phyloP scores from a whole-genome alignment of 2,329 filamentous ascomycete species.

The Colletotrichum viniferum region DNA sequence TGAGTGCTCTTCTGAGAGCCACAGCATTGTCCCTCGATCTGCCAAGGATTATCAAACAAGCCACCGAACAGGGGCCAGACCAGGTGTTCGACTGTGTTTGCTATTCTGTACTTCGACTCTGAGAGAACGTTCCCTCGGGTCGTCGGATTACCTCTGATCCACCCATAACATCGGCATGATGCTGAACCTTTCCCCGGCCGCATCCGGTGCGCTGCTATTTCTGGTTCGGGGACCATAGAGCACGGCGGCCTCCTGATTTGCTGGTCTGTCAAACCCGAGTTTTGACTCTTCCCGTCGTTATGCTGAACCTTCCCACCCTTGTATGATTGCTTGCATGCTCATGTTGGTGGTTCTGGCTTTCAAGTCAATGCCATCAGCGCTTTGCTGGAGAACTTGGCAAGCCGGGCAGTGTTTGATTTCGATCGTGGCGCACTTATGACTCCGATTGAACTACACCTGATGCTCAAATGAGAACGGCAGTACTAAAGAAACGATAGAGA shows the following conservation, averaged over 20 bases:
- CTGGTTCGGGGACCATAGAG: background rate
- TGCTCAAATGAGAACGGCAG: too few relatives aligned
- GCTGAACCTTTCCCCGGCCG: background rate
- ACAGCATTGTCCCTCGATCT: background rate
- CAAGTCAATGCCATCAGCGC: too few relatives aligned
- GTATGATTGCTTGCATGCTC: background rate
- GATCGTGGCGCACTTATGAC: too few relatives aligned
- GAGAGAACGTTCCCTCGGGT: background rate
- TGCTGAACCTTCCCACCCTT: background rate
- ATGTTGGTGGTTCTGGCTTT: background rate
- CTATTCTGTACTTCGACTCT: background rate
- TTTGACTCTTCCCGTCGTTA: background rate
- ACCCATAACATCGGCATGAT: background rate
- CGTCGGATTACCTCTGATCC: accelerated
- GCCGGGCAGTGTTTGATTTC: too few relatives aligned
- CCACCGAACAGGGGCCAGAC: background rate
- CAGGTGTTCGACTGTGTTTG: background rate
- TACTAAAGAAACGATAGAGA: too few relatives aligned
- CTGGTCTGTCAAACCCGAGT: background rate
- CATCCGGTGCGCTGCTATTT: background rate
- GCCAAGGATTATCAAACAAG: background rate
- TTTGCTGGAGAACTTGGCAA: too few relatives aligned
- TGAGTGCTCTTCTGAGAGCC: background rate
- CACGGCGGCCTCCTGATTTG: background rate
- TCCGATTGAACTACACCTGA: too few relatives aligned